Evolutionary conservation across 2,329 filamentous ascomycete species (phyloP), one percentile per base, ranked within the genome.

Genomic region (Diaporthe nobilis): DNA sequence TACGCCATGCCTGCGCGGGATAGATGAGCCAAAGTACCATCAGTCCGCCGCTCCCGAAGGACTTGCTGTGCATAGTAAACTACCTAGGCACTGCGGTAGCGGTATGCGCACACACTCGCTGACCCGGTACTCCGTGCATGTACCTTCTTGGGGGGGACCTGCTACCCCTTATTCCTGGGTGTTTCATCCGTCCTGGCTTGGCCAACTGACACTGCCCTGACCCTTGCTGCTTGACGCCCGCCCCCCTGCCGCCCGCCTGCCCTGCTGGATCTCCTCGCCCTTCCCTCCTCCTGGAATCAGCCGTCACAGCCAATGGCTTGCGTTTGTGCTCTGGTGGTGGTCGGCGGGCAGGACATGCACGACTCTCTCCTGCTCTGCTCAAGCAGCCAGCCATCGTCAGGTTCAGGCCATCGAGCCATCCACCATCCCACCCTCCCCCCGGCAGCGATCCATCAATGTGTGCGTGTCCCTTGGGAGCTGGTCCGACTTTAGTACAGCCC

Each of bases 171-270:
- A 73, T 73, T 71, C 51, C 58, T 65, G 71, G 34, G 71, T 73
- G 71, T 73, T 73, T 73, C 71, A 73, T 73, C 65, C 71, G 71
- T 65, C 71, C 71, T 55, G 71, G 71, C 44, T 65, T 73, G 71
- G 71, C 58, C 58, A 55, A 65, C 71, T 55, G 71, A 73, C 60
- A 73, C 71, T 44, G 28, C 71, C 71, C 58, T 73, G 71, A 65
- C 71, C 71, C 71, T 65, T 73, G 71, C 49, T 55, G 51, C 65
- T 55, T 70, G 65, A 70, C 65, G 58, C 34, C 55, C 58, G 25
- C 71, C 25, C 42, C 58, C 49, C 57, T 61, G 39, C 22, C 39
- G 49, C 49, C 44, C 44, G 20, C 44, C 44, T 47, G 67, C 55
- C 28, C 70, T 47, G 10, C 20, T 57, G 68, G 68, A 51, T 51